Evolutionary conservation across 2,329 filamentous ascomycete species (phyloP), one percentile per base, ranked within the genome.

Genomic region (Hypoxylon sp.): DNA sequence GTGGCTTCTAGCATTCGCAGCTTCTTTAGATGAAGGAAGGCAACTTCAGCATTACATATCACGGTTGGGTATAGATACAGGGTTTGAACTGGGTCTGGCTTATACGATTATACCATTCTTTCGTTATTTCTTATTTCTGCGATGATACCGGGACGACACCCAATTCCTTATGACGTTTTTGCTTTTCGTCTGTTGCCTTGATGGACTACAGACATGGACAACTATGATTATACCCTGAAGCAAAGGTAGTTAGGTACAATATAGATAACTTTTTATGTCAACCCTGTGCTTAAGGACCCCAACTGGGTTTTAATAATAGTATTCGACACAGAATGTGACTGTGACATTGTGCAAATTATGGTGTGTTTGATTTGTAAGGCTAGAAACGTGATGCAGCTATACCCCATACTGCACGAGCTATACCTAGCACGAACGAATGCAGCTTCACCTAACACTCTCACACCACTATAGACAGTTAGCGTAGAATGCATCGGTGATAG

Each of bases 1-100:
- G 76, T 81, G 71, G 78, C 80, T 17, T 79, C 81, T 63, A 80
- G 82, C 8, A 78, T 84, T 59, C 81, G 83, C 44, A 83, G 78
- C 60, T 77, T 85, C 59, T 85, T 86, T 72, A 81, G 81, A 57
- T 85, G 74, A 75, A 51, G 63, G 60, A 72, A 66, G 66, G 50
- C 69, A 67, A 68, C 65, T 67, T 71, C 63, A 62, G 35, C 59
- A 72, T 65, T 67, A 55, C 46, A 59, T 59, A 51, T 51, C 51
- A 58, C 5, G 62, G 62, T 69, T 68, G 63, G 66, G 67, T 72
- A 69, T 71, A 67, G 26, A 66, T 63, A 67, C 59, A 60, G 14
- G 63, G 59, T 59, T 53, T 63, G 66, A 51, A 57, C 69, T 47
- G 59, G 58, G 35, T 69, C 62, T 71, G 66, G 63, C 59, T 69